These are phyloP conservation scores for Debaryomyces prosopidis DNA, from an alignment of 805 yeast species.

Conservation along the genomic window DNA sequence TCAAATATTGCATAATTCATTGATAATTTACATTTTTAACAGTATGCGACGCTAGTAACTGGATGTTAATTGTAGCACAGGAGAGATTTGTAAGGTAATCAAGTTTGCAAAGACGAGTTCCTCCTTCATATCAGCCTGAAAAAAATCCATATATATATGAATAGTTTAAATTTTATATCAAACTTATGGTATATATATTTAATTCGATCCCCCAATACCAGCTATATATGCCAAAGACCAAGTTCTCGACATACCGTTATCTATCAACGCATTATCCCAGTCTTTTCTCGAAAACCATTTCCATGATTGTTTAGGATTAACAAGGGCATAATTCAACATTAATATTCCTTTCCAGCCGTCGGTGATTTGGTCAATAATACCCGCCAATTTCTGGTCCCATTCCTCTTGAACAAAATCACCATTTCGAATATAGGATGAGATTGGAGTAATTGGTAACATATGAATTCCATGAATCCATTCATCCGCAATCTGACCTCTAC, in stretches of 20 bases:
- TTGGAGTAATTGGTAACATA: slow-evolving; percentile 71
- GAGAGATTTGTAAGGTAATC: too few species aligned
- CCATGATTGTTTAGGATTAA: slow-evolving; percentile 56
- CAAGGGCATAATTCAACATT: slow-evolving; percentile 71
- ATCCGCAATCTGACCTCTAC: slow-evolving; percentile 52
- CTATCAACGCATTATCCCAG: slow-evolving; percentile 61
- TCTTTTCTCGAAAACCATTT: slow-evolving; percentile 45
- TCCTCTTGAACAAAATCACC: slow-evolving; percentile 60
- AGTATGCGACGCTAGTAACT: too few species aligned
- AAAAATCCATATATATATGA: too few species aligned
- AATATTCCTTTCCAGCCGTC: slow-evolving; percentile 77
- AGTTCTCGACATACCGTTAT: slow-evolving; percentile 82
- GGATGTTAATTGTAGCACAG: too few species aligned
- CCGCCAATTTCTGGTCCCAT: slow-evolving; percentile 54
- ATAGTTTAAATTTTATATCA: too few species aligned
- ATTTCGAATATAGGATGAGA: slow-evolving; percentile 59
- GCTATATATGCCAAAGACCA: slow-evolving; percentile 84
- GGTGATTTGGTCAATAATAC: slow-evolving; percentile 47
- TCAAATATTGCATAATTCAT: not conserved
- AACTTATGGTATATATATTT: too few species aligned
- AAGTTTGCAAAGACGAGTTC: too few species aligned
- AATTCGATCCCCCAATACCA: slow-evolving; percentile 38
- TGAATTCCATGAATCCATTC: slow-evolving; percentile 81
- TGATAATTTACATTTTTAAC: too few species aligned
- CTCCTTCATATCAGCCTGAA: too few species aligned